Base-by-base conservation (phyloP, 768 basidiomycete species). In the Leccinum fibrillosum region DNA sequence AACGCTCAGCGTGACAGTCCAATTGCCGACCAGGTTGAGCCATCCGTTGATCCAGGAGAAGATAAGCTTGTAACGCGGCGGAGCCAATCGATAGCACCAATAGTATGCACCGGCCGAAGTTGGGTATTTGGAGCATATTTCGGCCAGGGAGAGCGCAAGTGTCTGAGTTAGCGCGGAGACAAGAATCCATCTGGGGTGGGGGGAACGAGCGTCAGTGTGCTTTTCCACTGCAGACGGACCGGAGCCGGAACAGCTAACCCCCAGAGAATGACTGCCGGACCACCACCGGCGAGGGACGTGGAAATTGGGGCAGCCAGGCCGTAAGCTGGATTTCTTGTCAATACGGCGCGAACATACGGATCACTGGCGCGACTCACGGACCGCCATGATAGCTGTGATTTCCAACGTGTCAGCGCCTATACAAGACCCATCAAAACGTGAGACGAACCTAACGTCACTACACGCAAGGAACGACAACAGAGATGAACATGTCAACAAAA, bases 41-140 rank as follows among this genome's bases (percentile, higher is more conserved):
- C 86, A 89, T 6, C 86, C 86, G 56, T 84, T 83, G 49, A 88
- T 81, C 82, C 86, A 88, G 15, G 82, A 84, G 2, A 80, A 69
- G 9, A 86, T 62, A 7, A 85, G 70, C 53, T 81, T 76, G 56
- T 76, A 78, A 51, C 73, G 75, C 0, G 84, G 80, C 3, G 84
- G 77, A 0, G 83, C 80, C 9, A 88, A 74, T 49, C 82, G 79
- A 62, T 82, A 86, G 48, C 82, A 81, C 86, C 86, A 88, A 62
- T 88, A 86, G 61, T 84, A 85, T 1, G 84, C 80, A 15, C 84
- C 84, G 0, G 83, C 83, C 0, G 83, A 82, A 2, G 83, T 85
- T 0, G 84, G 84, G 60, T 83, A 85, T 59, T 81, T 81, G 4
- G 84, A 82, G 45, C 80, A 81, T 30, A 84, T 82, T 65, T 86